Base-by-base conservation (phyloP, 176 grass and related monocot genomes). In the Eremochloa ophiuroides region DNA sequence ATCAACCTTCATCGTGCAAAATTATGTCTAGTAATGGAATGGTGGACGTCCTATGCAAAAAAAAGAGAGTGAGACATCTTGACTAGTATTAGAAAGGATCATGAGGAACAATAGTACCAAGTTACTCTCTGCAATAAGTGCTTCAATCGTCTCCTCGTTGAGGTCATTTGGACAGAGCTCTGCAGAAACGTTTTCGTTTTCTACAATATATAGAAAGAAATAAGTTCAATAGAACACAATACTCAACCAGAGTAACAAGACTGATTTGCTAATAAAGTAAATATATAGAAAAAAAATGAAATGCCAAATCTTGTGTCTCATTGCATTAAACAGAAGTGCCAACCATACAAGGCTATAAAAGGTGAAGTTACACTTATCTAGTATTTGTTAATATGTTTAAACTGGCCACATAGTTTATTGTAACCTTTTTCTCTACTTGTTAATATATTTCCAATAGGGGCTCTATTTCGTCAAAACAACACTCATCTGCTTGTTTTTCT, bases 101-200 rank as follows among this genome's bases (percentile, higher is more conserved):
- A 30, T 27, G 26, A 30, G 42, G 10, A 10, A 72, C 7, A 11
- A 48, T 3, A 10, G 10, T 94, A 94, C 94, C 92, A 97, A 80
- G 62, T 92, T 92, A 91, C 59, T 91, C 51, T 94, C 83, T 62
- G 92, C 85, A 70, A 97, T 72, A 22, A 92, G 78, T 39, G 87
- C 89, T 82, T 97, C 92, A 66, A 97, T 66, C 8, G 83, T 97
- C 64, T 83, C 80, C 31, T 89, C 77, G 65, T 92, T 90, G 55
- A 97, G 82, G 6, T 94, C 92, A 84, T 87, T 80, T 75, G 83
- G 51, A 38, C 78, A 71, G 83, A 89, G 28, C 68, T 70, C 87
- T 81, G 85, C 70, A 25, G 74, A 87, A 64, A 62, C 75, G 38
- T 90, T 84, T 38, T 75, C 69, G 14, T 55, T 60, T 15, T 69